phyloP scores from a whole-genome alignment of 2,329 filamentous ascomycete genomes.

The Gnomoniopsis smithogilvyi region DNA sequence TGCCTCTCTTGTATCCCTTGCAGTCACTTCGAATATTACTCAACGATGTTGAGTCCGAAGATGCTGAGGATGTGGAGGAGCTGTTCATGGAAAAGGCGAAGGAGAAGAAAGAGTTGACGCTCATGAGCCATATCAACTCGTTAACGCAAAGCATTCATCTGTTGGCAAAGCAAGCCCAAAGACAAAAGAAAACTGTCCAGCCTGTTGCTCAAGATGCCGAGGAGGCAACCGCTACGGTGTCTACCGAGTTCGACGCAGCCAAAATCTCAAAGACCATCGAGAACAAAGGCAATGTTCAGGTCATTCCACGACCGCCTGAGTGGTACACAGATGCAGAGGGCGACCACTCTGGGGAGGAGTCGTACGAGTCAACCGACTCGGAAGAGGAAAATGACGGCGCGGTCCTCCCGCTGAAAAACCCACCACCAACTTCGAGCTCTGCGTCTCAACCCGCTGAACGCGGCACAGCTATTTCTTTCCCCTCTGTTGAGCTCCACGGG shows the following conservation, averaged over 20 bases:
- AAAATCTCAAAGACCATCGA: constrained; percentile 28
- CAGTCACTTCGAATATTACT: constrained; percentile 64
- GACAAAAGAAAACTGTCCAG: constrained; percentile 17
- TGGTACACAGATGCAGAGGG: constrained; percentile 55
- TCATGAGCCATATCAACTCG: constrained; percentile 75
- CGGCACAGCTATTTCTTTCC: constrained; percentile 77
- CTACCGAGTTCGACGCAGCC: constrained; percentile 22
- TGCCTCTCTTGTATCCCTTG: constrained; percentile 70
- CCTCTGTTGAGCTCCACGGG: constrained; percentile 70
- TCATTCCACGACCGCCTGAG: constrained; percentile 75
- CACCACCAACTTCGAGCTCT: constrained; percentile 24
- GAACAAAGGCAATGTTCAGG: constrained; percentile 63
- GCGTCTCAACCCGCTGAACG: constrained; percentile 48
- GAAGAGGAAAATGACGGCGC: constrained; percentile 40
- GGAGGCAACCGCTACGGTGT: constrained; percentile 19
- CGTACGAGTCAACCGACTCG: constrained; percentile 40
- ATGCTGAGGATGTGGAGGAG: constrained; percentile 61
- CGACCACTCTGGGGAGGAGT: constrained; percentile 44
- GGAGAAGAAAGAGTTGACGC: constrained; percentile 55
- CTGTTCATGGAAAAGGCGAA: constrained; percentile 59
- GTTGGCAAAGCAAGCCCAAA: constrained; percentile 55
- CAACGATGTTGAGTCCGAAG: constrained; percentile 57
- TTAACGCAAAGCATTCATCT: constrained; percentile 67
- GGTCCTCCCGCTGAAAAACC: constrained; percentile 25
- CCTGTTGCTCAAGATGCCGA: constrained; percentile 19